Evolutionary conservation across 2,329 filamentous ascomycete genomes (phyloP).

Genomic region (Bipolaris gigantea): DNA sequence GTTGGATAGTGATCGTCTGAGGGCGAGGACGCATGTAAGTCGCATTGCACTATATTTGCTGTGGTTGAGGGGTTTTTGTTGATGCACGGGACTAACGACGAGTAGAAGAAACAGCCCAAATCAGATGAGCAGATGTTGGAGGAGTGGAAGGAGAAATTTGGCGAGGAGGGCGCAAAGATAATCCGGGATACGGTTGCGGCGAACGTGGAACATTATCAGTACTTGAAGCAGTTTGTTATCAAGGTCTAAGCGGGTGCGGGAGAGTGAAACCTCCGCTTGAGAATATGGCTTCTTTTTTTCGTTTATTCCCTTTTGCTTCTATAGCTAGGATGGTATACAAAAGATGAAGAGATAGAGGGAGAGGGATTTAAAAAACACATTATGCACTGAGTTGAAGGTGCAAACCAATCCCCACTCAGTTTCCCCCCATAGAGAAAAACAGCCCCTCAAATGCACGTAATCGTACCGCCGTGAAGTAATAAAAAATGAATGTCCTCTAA

Average conservation of each 20-base stretch:
- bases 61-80: not conserved
- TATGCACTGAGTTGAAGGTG: not conserved
- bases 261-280: not conserved
- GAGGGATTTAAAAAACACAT: not conserved
- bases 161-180: slow-evolving; percentile 67
- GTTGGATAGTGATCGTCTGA: slow-evolving; percentile 76
- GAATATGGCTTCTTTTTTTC: not conserved
- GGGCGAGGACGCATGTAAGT: slow-evolving; percentile 65
- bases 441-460: not conserved
- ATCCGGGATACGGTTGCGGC: slow-evolving; percentile 72
- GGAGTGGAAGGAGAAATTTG: slow-evolving; percentile 75
- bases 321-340: too few relatives aligned
- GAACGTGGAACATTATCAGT: slow-evolving; percentile 76
- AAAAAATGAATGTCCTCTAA: not conserved
- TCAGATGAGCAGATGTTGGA: slow-evolving; percentile 67
- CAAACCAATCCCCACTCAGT: not conserved
- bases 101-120: slow-evolving; percentile 62
- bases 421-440: not conserved
- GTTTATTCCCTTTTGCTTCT: not conserved
- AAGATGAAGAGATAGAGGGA: not conserved
- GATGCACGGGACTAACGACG: too few relatives aligned
- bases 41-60: not conserved
- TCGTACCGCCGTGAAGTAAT: not conserved
- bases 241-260: slow-evolving; percentile 38
- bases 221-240: slow-evolving; percentile 76